These are phyloP conservation scores for Neofusicoccum kwambonambiense DNA, from an alignment of 2,329 filamentous ascomycete species.

Conservation along the genomic window DNA sequence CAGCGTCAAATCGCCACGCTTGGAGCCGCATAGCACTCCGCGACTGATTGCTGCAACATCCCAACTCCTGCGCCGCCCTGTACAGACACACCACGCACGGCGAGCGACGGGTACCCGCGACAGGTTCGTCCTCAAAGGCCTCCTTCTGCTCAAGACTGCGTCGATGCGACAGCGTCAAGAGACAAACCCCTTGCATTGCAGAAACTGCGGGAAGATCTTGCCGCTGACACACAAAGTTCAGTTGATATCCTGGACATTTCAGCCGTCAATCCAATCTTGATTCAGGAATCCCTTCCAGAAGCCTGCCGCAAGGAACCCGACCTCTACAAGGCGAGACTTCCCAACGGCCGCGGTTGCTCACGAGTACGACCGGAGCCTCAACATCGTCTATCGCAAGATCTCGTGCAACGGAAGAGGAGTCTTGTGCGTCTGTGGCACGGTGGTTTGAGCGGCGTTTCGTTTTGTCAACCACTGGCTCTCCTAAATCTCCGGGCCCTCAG, in stretches of 20 bases:
- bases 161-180: slow-evolving; percentile 26
- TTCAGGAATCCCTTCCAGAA: slow-evolving; percentile 25
- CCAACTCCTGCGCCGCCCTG: slow-evolving; percentile 8
- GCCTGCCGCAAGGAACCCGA: slow-evolving; percentile 19
- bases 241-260: slow-evolving; percentile 12
- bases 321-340: slow-evolving; percentile 17
- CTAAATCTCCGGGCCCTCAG: not conserved
- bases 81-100: slow-evolving; percentile 26
- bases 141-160: slow-evolving; percentile 32
- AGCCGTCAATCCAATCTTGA: slow-evolving; percentile 14
- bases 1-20: slow-evolving; percentile 34
- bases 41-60: slow-evolving; percentile 30
- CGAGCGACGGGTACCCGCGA: slow-evolving; percentile 35
- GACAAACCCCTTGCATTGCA: slow-evolving; percentile 31
- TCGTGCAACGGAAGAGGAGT: slow-evolving; percentile 7
- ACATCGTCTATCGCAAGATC: slow-evolving; percentile 15
- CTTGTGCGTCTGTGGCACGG: slow-evolving; percentile 12
- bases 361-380: not conserved
- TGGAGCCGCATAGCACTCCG: slow-evolving; percentile 25
- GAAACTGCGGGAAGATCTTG: not conserved
- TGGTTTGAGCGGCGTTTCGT: not conserved
- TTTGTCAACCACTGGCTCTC: not conserved
- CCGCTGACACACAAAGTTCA: slow-evolving; percentile 11
- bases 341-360: slow-evolving; percentile 2
- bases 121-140: slow-evolving; percentile 31